Evolutionary conservation across 805 yeast species (phyloP).

Genomic region (Priceomyces medius): DNA sequence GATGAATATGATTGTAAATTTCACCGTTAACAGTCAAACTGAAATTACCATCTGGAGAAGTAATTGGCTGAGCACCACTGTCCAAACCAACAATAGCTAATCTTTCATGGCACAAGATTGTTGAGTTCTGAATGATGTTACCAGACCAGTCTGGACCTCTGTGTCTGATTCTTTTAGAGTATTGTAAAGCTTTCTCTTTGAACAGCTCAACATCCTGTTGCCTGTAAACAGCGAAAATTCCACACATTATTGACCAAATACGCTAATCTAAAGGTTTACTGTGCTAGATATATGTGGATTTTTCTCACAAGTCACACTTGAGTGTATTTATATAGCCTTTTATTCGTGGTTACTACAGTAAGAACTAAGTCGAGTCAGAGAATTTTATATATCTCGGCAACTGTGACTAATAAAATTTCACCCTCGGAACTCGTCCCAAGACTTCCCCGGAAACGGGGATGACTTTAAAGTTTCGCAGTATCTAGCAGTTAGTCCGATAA

Average conservation of each 20-base stretch:
- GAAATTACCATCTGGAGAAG: slow-evolving; percentile 70
- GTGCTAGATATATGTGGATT: no score
- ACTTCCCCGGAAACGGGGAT: no score
- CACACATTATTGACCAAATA: slow-evolving; percentile 69
- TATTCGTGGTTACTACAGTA: no score
- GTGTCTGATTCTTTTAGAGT: slow-evolving; percentile 92
- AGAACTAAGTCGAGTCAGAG: no score
- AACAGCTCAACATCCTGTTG: slow-evolving; percentile 77
- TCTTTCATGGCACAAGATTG: slow-evolving; percentile 92
- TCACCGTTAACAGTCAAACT: slow-evolving; percentile 93
- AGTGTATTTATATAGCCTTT: no score
- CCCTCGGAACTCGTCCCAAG: slow-evolving; percentile 7
- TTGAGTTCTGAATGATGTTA: slow-evolving; percentile 71
- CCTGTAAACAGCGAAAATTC: slow-evolving; percentile 90
- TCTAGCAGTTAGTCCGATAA: no score
- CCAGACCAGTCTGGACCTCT: slow-evolving; percentile 99
- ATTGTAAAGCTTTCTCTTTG: slow-evolving; percentile 84
- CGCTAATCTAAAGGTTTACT: neutral
- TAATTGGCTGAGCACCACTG: slow-evolving; percentile 97
- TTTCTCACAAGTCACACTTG: no score
- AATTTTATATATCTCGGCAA: neutral
- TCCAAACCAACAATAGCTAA: slow-evolving; percentile 96
- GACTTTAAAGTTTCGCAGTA: no score
- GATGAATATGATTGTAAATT: slow-evolving; percentile 91
- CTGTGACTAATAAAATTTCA: slow-evolving; percentile 11